phyloP scores from a whole-genome alignment of 306 rosid species.

The Urtica urens region DNA sequence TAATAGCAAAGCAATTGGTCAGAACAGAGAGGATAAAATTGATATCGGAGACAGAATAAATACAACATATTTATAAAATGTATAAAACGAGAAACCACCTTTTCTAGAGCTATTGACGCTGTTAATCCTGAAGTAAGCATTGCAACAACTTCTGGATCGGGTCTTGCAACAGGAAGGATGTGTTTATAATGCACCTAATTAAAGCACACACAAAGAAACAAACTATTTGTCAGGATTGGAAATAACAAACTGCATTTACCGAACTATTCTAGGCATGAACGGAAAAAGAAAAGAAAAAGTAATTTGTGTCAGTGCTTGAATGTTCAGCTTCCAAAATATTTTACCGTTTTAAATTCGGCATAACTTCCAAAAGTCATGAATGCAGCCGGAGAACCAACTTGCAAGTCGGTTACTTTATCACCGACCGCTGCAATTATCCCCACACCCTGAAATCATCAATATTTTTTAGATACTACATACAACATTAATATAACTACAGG shows the following conservation, averaged over 20 bases:
- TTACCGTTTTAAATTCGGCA: slow-evolving; percentile 64
- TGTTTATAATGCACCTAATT: slow-evolving; percentile 67
- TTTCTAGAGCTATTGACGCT: slow-evolving; percentile 84
- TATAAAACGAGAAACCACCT: slow-evolving; percentile 28
- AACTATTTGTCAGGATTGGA: neutral
- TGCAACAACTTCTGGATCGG: slow-evolving; percentile 96
- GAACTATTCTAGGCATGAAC: too few species aligned
- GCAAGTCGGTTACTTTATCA: slow-evolving; percentile 53
- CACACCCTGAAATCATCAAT: slow-evolving; percentile 54
- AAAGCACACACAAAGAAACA: slow-evolving; percentile 14
- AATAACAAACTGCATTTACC: neutral
- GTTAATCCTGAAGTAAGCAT: slow-evolving; percentile 98
- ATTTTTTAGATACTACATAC: slow-evolving; percentile 11
- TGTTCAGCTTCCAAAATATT: slow-evolving; percentile 2
- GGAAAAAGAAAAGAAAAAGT: neutral
- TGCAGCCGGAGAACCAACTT: slow-evolving; percentile 83
- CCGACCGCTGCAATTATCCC: slow-evolving; percentile 88
- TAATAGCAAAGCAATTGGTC: slow-evolving; percentile 11
- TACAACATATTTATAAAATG: neutral
- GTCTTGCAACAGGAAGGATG: slow-evolving; percentile 81
- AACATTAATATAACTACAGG: neutral
- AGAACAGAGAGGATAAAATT: slow-evolving; percentile 7
- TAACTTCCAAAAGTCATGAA: slow-evolving; percentile 89
- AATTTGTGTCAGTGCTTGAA: slow-evolving; percentile 5
- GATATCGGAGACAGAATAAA: slow-evolving; percentile 3